phyloP scores from a whole-genome alignment of 257 asterid genomes.

The Solanum paucissectum region DNA sequence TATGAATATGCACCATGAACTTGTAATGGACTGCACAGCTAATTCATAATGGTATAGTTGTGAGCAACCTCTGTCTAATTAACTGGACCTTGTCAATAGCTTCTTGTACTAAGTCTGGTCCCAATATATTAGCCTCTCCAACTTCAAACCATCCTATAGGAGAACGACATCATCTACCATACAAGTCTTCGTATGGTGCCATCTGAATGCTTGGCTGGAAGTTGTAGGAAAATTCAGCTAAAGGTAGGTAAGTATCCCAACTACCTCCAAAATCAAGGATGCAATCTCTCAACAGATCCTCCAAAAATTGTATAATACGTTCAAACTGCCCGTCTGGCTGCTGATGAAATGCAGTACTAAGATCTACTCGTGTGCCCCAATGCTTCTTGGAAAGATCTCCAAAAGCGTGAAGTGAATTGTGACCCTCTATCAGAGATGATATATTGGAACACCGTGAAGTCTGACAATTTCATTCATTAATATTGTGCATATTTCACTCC shows the following conservation, averaged over 20 bases:
- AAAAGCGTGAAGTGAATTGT: background rate
- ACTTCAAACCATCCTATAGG: background rate
- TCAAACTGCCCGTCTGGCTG: background rate
- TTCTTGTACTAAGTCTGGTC: background rate
- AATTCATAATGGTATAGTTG: background rate
- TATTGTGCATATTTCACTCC: background rate
- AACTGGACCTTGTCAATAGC: background rate
- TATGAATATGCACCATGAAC: background rate
- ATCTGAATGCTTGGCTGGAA: background rate
- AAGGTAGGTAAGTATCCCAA: background rate
- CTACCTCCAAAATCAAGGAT: background rate
- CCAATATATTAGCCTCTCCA: background rate
- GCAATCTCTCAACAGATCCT: background rate
- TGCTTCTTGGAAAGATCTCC: background rate
- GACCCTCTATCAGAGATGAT: background rate
- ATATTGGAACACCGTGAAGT: background rate
- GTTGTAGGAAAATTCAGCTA: background rate
- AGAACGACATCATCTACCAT: background rate
- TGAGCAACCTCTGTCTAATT: background rate
- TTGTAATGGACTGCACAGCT: background rate
- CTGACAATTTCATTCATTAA: no score
- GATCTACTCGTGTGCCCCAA: background rate
- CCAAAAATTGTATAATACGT: background rate
- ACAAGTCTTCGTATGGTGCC: background rate
- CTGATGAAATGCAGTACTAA: background rate